These are phyloP conservation scores for Lophiotrema nucula DNA, from an alignment of 495 filamentous ascomycete species.

Conservation along the genomic window DNA sequence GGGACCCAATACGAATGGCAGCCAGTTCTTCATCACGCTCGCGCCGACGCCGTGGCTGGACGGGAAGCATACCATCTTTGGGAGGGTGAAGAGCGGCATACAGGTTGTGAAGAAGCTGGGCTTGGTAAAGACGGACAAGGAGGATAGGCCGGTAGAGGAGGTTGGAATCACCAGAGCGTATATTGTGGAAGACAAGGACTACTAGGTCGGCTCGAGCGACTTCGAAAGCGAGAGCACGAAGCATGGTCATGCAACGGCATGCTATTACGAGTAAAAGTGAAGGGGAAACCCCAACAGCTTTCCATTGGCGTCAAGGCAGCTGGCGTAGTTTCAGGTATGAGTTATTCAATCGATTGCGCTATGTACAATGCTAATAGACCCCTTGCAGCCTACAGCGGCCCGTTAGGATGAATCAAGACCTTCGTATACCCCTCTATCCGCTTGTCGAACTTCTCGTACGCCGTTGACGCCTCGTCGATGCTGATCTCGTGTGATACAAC, in stretches of 20 bases:
- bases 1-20: conserved; percentile 91
- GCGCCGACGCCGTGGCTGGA: conserved; percentile 97
- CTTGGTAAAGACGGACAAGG: conserved; percentile 75
- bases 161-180: conserved; percentile 75
- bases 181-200: conserved; percentile 54
- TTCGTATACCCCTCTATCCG: conserved; percentile 57
- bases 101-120: conserved; percentile 84
- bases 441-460: conserved; percentile 70
- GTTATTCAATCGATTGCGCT: too few species aligned
- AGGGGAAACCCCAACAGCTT: too few species aligned
- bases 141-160: conserved; percentile 79
- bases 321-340: too few species aligned
- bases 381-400: conserved; percentile 21
- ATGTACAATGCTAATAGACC: conserved; percentile 32
- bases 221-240: too few species aligned
- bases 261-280: too few species aligned
- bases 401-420: conserved; percentile 42
- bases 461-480: conserved; percentile 56
- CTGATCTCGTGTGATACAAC: conserved; percentile 57
- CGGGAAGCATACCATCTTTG: conserved; percentile 97
- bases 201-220: too few species aligned
- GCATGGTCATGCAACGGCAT: too few species aligned
- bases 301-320: too few species aligned
- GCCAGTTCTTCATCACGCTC: conserved; percentile 84
- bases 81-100: conserved; percentile 83